Conservation (phyloP, 345 rosid species). For the Eucalyptus curtisii region DNA sequence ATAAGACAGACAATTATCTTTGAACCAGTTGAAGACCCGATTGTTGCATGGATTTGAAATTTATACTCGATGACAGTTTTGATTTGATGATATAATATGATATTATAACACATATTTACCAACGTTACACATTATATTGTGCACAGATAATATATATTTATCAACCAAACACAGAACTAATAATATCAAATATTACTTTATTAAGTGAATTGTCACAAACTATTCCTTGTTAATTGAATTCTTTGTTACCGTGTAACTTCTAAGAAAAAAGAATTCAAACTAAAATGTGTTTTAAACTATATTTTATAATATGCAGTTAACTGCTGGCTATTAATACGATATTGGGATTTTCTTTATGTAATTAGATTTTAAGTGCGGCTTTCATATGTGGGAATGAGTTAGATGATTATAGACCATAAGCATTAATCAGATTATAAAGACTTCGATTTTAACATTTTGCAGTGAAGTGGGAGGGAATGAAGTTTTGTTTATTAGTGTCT, state of each 20-base stretch:
- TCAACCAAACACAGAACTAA: background rate
- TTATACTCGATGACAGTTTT: no score
- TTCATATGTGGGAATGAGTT: no score
- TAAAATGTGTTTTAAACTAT: background rate
- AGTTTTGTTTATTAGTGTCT: no score
- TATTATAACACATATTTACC: background rate
- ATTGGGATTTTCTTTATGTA: background rate
- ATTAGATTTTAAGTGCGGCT: background rate
- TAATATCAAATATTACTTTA: background rate
- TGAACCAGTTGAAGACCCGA: background rate
- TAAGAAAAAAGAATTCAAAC: background rate
- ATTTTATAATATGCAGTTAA: background rate
- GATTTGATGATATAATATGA: background rate
- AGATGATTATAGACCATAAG: no score
- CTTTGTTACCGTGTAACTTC: background rate
- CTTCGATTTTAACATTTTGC: no score
- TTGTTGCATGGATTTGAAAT: background rate
- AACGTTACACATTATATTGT: no score
- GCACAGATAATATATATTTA: background rate
- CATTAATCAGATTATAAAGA: no score
- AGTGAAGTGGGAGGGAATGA: no score
- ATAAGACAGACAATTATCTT: background rate
- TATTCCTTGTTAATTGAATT: background rate
- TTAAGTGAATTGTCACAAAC: background rate
- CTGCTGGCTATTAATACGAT: background rate